These are phyloP conservation scores for Penicillium psychrofluorescens DNA, from an alignment of 495 filamentous ascomycete species.

Conservation along the genomic window DNA sequence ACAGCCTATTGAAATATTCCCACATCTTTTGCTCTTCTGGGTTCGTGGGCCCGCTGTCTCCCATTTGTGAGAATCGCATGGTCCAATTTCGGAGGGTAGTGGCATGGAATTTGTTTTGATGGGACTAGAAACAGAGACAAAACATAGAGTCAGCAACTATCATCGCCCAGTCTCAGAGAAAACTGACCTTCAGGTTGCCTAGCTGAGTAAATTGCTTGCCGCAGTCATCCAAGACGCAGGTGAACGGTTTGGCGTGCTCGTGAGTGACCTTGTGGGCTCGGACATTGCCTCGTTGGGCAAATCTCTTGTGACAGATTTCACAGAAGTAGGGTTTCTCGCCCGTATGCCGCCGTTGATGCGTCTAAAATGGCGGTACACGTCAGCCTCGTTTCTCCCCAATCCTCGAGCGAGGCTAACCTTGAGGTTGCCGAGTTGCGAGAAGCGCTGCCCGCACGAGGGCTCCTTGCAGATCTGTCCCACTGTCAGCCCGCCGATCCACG, in stretches of 20 bases:
- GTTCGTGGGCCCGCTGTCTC: conserved; percentile 53
- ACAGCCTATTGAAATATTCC: conserved; percentile 78
- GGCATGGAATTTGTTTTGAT: conserved; percentile 90
- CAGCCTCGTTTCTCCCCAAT: background rate
- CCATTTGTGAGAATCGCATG: conserved; percentile 59
- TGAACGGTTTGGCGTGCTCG: conserved; percentile 67
- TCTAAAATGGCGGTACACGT: conserved; percentile 36
- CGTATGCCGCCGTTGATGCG: conserved; percentile 78
- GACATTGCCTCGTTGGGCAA: conserved; percentile 81
- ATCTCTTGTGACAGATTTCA: conserved; percentile 71
- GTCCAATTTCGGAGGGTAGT: conserved; percentile 66
- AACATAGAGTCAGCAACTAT: background rate
- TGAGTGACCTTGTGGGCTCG: conserved; percentile 84
- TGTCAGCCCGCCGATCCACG: background rate
- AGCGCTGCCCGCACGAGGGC: conserved; percentile 67
- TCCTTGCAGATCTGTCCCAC: conserved; percentile 59
- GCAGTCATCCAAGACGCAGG: conserved; percentile 74
- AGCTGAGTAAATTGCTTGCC: conserved; percentile 81
- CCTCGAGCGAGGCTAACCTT: conserved; percentile 48
- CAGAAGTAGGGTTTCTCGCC: conserved; percentile 84
- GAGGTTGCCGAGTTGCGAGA: conserved; percentile 83
- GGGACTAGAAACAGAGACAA: conserved; percentile 49
- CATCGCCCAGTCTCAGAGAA: background rate
- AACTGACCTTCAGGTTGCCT: conserved; percentile 70
- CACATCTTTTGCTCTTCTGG: conserved; percentile 70